These are phyloP conservation scores for Panaeolus papilionaceus DNA, from an alignment of 768 basidiomycete species.

Conservation along the genomic window DNA sequence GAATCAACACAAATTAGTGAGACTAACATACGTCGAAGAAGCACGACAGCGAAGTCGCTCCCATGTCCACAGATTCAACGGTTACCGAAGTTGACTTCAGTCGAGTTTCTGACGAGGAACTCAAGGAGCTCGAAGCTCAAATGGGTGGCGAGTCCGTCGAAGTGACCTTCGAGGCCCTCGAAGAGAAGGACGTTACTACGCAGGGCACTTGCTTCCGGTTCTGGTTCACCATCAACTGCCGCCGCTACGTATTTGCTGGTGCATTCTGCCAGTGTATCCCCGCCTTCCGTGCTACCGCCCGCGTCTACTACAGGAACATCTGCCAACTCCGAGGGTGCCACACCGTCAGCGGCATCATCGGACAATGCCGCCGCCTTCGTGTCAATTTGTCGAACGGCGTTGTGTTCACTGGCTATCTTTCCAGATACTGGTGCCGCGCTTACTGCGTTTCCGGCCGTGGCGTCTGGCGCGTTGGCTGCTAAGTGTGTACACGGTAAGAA, in stretches of 20 bases:
- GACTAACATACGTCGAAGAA: neutral
- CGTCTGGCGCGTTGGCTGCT: neutral
- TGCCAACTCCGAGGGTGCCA: constrained; percentile 1
- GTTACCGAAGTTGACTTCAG: neutral
- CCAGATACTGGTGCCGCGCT: constrained; percentile 2
- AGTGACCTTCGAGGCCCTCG: constrained; percentile 1
- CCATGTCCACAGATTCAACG: neutral
- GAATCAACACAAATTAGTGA: neutral
- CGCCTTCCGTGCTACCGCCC: neutral
- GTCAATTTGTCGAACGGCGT: neutral
- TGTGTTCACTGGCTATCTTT: neutral
- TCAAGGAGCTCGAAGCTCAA: neutral
- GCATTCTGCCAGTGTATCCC: constrained; percentile 3
- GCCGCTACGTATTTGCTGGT: neutral
- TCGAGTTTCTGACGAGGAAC: neutral
- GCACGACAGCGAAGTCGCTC: neutral
- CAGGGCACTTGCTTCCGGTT: neutral
- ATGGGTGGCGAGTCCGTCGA: neutral
- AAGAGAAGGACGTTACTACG: constrained; percentile 2
- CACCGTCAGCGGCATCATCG: neutral
- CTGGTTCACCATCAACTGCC: neutral
- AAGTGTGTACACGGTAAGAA: neutral
- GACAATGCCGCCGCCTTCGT: neutral
- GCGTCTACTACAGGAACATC: neutral
- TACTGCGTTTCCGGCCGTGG: neutral